Conservation (phyloP, 1,139 yeast species). For the Debaryomycetaceae sp. region DNA sequence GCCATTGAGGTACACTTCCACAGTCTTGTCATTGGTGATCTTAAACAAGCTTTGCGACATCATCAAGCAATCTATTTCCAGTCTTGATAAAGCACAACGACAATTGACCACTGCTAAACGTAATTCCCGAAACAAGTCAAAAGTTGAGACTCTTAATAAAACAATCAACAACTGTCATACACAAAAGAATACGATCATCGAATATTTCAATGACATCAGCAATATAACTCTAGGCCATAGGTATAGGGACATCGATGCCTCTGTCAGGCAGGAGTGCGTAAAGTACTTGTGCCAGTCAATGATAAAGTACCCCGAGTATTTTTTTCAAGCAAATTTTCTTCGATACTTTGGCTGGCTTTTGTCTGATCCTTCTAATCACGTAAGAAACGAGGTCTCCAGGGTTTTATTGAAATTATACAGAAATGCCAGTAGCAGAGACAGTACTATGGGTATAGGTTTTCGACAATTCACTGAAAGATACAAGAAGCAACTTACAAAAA, state of each 20-base stretch:
- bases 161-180: conserved; percentile 47
- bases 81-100: conserved; percentile 42
- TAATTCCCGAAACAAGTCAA: conserved; percentile 22
- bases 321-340: conserved; percentile 65
- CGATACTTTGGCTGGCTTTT: conserved; percentile 83
- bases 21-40: conserved; percentile 55
- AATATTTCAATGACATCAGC: conserved; percentile 61
- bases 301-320: conserved; percentile 63
- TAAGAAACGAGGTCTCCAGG: conserved; percentile 63
- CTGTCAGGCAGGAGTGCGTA: conserved; percentile 68
- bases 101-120: conserved; percentile 31
- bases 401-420: conserved; percentile 52
- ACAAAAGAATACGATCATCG: conserved; percentile 52
- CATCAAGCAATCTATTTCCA: conserved; percentile 39
- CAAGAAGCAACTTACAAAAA: conserved; percentile 60
- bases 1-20: conserved; percentile 68
- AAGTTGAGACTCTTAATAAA: conserved; percentile 39
- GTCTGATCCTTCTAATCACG: conserved; percentile 62
- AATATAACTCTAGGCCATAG: conserved; percentile 71
- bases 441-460: conserved; percentile 39
- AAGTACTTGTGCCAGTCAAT: conserved; percentile 64
- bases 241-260: conserved; percentile 75
- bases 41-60: conserved; percentile 58
- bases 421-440: conserved; percentile 13
- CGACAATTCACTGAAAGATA: conserved; percentile 73